Percentiles rank a stretch among this genome's conserved stretches.
Evolutionary conservation across 495 filamentous ascomycete genomes (phyloP).

Genomic region (Stereocaulon alpinum): DNA sequence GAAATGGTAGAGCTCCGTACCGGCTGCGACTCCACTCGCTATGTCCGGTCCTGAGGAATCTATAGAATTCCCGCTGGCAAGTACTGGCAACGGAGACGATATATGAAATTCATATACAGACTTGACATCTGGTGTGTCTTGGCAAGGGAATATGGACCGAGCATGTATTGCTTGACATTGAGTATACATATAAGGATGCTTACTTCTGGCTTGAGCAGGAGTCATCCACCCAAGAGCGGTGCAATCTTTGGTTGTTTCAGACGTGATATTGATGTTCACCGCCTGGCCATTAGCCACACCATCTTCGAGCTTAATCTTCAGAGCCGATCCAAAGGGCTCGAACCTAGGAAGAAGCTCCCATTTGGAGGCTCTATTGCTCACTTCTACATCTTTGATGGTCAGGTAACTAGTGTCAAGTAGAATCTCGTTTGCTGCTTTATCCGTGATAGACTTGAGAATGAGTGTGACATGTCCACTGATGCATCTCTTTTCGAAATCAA

Average conservation of each 20-base stretch:
- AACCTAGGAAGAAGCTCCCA: constrained; percentile 60
- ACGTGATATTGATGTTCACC: constrained; percentile 51
- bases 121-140: constrained; percentile 95
- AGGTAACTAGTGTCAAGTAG: constrained; percentile 81
- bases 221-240: constrained; percentile 91
- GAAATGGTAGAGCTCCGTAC: constrained; percentile 64
- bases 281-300: constrained; percentile 50
- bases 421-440: constrained; percentile 60
- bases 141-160: constrained; percentile 86
- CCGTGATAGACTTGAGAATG: constrained; percentile 59
- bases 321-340: constrained; percentile 69
- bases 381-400: constrained; percentile 53
- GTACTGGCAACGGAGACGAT: constrained; percentile 72
- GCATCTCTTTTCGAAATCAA: constrained; percentile 68
- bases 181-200: constrained; percentile 93
- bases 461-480: constrained; percentile 67
- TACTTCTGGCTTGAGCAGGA: constrained; percentile 84
- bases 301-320: constrained; percentile 59
- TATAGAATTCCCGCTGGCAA: constrained; percentile 74
- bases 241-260: constrained; percentile 71
- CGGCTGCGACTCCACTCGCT: constrained; percentile 36
- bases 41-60: constrained; percentile 37
- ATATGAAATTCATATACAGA: constrained; percentile 82
- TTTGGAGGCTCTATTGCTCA: constrained; percentile 47
- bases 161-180: constrained; percentile 97